Base-by-base conservation (phyloP, 2,329 filamentous ascomycete genomes). In the Monosporascus sp. region DNA sequence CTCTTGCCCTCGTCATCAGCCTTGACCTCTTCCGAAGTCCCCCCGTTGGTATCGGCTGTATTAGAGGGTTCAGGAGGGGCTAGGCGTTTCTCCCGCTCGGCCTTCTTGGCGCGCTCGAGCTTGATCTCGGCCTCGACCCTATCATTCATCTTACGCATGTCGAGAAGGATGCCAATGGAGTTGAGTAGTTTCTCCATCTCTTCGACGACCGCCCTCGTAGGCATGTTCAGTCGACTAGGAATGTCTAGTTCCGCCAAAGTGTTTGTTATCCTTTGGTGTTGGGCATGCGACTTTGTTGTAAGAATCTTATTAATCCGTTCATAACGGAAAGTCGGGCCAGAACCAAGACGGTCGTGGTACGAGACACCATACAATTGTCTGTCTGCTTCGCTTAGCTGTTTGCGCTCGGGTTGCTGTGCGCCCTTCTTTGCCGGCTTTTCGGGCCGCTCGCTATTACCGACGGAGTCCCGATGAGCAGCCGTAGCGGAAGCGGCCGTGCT, bases 301-400 rank as follows among this genome's bases (percentile, higher is more conserved):
- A 91, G 87, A 24, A 90, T 82, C 70, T 91, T 91, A 61, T 87
- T 86, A 54, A 93, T 83, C 68, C 84, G 87, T 63, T 93, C 89
- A 27, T 91, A 91, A 14, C 93, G 89, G 79, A 97, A 97, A 16
- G 90, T 87, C 37, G 96, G 90, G 7, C 94, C 93, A 8, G 87
- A 88, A 2, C 87, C 85, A 40, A 97, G 80, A 27, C 93, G 88
- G 52, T 97, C 93, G 67, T 93, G 88, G 59, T 90, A 85, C 7
- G 87, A 83, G 9, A 99, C 88, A 58, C 93, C 94, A 66, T 93
- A 97, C 36, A 87, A 80, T 58, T 82, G 72, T 73, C 92, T 87
- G 71, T 95, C 88, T 60, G 88, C 83, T 47, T 87, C 79, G 5
- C 84, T 84, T 59, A 97, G 84, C 69, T 86, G 85, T 65, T 86